Evolutionary conservation across 768 basidiomycete genomes (phyloP), one percentile per base, ranked within the genome.

Genomic region (Phanerochaete sordida): DNA sequence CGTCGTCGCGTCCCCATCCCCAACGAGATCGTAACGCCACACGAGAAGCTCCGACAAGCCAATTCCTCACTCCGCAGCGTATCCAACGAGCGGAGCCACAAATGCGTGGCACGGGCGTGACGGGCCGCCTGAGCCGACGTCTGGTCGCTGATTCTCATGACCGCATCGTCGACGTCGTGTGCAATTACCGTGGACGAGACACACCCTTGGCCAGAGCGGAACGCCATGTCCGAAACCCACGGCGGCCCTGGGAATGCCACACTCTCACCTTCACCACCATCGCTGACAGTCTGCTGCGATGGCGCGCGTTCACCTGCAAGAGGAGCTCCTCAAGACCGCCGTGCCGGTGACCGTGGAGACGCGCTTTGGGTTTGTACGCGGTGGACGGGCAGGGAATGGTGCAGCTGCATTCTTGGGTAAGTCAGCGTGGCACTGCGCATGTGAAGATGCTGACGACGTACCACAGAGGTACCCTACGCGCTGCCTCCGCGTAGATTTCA

Each of bases 391-490:
- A 3, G 72, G 66, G 28, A 89, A 87, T 64, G 85, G 86, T 1
- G 76, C 85, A 44, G 83, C 78, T 5, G 81, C 82, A 21, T 90
- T 88, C 68, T 74, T 90, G 39, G 88, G 88, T 87, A 65, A 26
- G 75, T 68, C 23, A 23, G 39, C 39, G 11, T 43, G 39, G 11
- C 19, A 11, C 45, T 3, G 16, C 16, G 37, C 51, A 30, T 51
- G 54, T 19, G 16, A n/a, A 26, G 11, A 13, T 26, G 49, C 28
- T 12, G 2, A 11, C n/a, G 27, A 19, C 39, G 46, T 15, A 7
- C 5, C 46, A 15, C 58, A 91, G 88, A 92, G 74, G 75, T 92
- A 55, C 88, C 89, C 4, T 92, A 87, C 67, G 89, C 85, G 2
- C 70, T 87, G 16, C 82, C 87, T 28, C 87, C 88, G 0, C 71